Conservation (phyloP, 805 yeast genomes). For the Yarrowia divulgata region DNA sequence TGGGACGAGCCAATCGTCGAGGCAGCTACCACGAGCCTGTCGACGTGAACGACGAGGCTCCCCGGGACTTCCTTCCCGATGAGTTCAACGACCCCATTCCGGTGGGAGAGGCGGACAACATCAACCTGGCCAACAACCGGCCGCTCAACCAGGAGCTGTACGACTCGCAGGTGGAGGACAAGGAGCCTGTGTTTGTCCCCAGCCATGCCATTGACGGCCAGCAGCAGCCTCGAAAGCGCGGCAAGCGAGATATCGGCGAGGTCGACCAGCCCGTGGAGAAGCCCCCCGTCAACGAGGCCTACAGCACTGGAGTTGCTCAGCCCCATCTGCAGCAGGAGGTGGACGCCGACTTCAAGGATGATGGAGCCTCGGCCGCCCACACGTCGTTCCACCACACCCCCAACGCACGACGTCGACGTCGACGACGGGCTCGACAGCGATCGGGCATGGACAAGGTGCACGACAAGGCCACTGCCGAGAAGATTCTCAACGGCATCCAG, state of each 20-base stretch:
- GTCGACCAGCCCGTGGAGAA: slow-evolving; percentile 17
- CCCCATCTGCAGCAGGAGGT: slow-evolving; percentile 7
- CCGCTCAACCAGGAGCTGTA: slow-evolving; percentile 3
- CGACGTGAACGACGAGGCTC: background rate
- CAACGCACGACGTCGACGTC: slow-evolving; percentile 26
- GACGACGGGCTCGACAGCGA: slow-evolving; percentile 26
- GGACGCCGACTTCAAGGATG: background rate
- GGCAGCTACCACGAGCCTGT: slow-evolving; percentile 9
- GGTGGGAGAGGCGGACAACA: slow-evolving; percentile 12
- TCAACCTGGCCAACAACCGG: background rate
- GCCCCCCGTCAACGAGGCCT: slow-evolving; percentile 16
- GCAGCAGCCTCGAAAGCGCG: background rate
- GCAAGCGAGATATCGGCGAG: slow-evolving; percentile 10
- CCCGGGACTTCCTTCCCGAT: slow-evolving; percentile 11
- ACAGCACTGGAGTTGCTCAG: background rate
- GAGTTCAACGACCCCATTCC: slow-evolving; percentile 17
- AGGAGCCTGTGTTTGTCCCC: background rate
- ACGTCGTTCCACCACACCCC: slow-evolving; percentile 27
- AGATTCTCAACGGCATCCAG: slow-evolving; percentile 70
- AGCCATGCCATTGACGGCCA: slow-evolving; percentile 12
- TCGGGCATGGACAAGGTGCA: slow-evolving; percentile 56
- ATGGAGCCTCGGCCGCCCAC: slow-evolving; percentile 7
- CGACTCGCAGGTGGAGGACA: slow-evolving; percentile 12
- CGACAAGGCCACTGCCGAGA: slow-evolving; percentile 79
- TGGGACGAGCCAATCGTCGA: slow-evolving; percentile 32